Conservation (phyloP, 371 early-diverging fungal genomes). For the Zopfochytrium polystomum region DNA sequence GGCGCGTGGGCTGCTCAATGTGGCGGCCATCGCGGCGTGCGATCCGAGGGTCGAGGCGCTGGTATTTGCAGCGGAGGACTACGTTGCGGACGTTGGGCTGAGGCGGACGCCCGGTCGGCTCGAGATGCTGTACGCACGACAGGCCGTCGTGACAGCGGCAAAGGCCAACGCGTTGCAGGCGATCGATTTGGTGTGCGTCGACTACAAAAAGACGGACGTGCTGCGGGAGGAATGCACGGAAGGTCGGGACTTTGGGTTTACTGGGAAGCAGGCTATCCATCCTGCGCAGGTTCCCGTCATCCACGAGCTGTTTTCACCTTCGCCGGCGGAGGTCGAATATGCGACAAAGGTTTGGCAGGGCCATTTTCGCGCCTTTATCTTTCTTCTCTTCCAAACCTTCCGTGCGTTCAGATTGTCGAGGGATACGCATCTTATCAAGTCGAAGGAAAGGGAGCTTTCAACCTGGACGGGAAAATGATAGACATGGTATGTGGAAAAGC, state of each 20-base stretch:
- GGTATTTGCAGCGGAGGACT: slow-evolving; percentile 93
- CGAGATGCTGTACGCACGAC: slow-evolving; percentile 80
- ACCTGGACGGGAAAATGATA: slow-evolving; percentile 81
- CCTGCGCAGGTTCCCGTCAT: slow-evolving; percentile 73
- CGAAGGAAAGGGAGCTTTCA: slow-evolving; percentile 84
- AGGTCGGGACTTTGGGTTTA: slow-evolving; percentile 87
- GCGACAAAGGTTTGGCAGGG: slow-evolving; percentile 8
- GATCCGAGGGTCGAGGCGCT: slow-evolving; percentile 20
- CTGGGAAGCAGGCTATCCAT: slow-evolving; percentile 94
- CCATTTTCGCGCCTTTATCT: too few relatives aligned
- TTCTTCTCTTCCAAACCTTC: too few relatives aligned
- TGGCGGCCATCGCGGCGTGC: slow-evolving; percentile 7
- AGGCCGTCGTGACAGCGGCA: slow-evolving; percentile 75
- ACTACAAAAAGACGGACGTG: slow-evolving; percentile 38
- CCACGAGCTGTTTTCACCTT: slow-evolving; percentile 73
- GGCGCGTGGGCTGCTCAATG: slow-evolving; percentile 9
- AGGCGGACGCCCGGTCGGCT: slow-evolving; percentile 65
- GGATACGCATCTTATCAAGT: slow-evolving; percentile 62
- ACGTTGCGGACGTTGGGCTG: slow-evolving; percentile 82
- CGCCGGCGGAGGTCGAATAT: slow-evolving; percentile 34
- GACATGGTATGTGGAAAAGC: too few relatives aligned
- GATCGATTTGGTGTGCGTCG: slow-evolving; percentile 74
- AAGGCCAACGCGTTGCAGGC: slow-evolving; percentile 82
- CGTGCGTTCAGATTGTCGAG: slow-evolving; percentile 60
- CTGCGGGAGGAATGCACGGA: slow-evolving; percentile 78